phyloP scores from a whole-genome alignment of 352 stramenopile genomes.

The Phytophthora pseudosyringae region DNA sequence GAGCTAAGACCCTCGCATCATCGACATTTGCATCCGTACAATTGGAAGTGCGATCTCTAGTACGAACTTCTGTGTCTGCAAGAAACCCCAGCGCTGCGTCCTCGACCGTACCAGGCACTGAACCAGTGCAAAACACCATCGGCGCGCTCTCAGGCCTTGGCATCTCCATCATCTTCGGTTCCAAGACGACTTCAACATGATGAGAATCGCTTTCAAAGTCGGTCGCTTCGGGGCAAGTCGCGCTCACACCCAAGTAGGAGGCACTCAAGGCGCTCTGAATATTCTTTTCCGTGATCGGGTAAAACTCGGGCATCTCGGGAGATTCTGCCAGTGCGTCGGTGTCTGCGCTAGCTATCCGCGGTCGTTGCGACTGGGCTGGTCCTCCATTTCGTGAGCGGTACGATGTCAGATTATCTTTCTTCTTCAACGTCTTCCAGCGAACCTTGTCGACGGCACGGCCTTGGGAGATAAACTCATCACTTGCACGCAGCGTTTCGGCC shows the following conservation, averaged over 20 bases:
- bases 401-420: conserved; percentile 46
- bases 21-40: conserved; percentile 27
- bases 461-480: conserved; percentile 51
- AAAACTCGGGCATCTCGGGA: conserved; percentile 35
- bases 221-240: conserved; percentile 20
- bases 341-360: conserved; percentile 14
- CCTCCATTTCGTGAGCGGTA: conserved; percentile 39
- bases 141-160: conserved; percentile 22
- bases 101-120: conserved; percentile 40
- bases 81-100: conserved; percentile 46
- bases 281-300: conserved; percentile 18
- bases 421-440: conserved; percentile 55
- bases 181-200: conserved; percentile 14
- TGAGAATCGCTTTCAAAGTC: conserved; percentile 18
- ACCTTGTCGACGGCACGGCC: conserved; percentile 34
- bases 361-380: conserved; percentile 9
- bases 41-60: conserved; percentile 32
- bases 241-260: conserved; percentile 17
- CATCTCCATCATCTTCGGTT: conserved; percentile 32
- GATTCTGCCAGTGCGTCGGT: conserved; percentile 27
- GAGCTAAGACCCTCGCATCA: conserved; percentile 32
- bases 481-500: conserved; percentile 52
- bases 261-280: conserved; percentile 12
- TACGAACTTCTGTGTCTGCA: conserved; percentile 38
- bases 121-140: conserved; percentile 36